Percentiles rank a stretch among this genome's conserved stretches.
These are phyloP conservation scores for Spathaspora hagerdaliae DNA, from an alignment of 805 yeast genomes.

Conservation along the genomic window DNA sequence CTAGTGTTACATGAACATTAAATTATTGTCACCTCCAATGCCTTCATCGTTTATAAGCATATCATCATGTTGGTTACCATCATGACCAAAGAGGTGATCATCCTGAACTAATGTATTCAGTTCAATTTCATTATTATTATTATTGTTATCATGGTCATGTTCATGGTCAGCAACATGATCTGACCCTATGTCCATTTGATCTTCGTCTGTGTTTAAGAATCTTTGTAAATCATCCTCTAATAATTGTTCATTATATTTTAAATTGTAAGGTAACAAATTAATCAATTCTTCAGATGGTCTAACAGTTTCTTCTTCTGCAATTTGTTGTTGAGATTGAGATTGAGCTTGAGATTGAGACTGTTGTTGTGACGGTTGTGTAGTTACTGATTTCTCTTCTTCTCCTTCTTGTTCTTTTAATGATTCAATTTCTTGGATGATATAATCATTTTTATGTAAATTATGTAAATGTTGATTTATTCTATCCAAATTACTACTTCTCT, in stretches of 20 bases:
- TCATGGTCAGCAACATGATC: conserved; percentile 20
- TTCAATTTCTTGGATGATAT: conserved; percentile 22
- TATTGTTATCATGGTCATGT: not conserved
- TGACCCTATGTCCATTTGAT: conserved; percentile 18
- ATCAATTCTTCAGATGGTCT: conserved; percentile 21
- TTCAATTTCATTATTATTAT: not conserved
- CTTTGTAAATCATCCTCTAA: conserved; percentile 23
- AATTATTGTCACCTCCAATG: conserved; percentile 20
- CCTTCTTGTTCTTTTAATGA: conserved; percentile 12
- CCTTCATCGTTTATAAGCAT: conserved; percentile 16
- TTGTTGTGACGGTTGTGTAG: not conserved
- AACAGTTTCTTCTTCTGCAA: conserved; percentile 4
- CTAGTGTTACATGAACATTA: conserved; percentile 11
- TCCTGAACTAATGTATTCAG: conserved; percentile 1
- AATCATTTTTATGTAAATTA: conserved; percentile 26
- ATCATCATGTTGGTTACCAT: conserved; percentile 1
- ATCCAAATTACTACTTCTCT: conserved; percentile 9
- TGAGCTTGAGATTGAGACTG: not conserved
- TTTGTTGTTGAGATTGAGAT: not conserved
- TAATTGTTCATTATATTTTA: conserved; percentile 21
- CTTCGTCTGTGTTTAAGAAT: conserved; percentile 7
- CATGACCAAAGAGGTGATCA: not conserved
- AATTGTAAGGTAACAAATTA: conserved; percentile 27
- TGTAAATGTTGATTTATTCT: conserved; percentile 19
- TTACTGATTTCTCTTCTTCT: not conserved